phyloP scores from a whole-genome alignment of 257 asterid species.

The Leonotis leonurus region DNA sequence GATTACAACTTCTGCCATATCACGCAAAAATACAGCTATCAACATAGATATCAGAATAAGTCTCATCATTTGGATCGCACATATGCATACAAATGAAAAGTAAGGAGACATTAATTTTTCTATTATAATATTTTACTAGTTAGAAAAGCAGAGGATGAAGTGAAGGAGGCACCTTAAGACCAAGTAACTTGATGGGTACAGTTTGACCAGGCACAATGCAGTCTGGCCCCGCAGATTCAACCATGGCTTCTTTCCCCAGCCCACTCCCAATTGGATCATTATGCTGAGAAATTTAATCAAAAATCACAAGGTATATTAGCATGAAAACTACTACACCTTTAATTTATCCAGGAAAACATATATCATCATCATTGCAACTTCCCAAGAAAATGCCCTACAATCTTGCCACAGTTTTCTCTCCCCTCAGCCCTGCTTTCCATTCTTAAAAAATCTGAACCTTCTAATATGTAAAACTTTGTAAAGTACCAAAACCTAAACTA shows the following conservation, averaged over 20 bases:
- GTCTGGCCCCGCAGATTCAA: conserved; percentile 96
- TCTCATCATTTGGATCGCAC: neutral
- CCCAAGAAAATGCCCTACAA: neutral
- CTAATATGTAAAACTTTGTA: neutral
- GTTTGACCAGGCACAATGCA: conserved; percentile 89
- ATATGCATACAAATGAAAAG: neutral
- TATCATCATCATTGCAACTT: neutral
- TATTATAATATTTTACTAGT: neutral
- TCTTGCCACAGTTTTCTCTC: neutral
- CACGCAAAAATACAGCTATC: neutral
- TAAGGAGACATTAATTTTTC: neutral
- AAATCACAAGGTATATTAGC: neutral
- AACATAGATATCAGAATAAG: neutral
- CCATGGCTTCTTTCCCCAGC: conserved; percentile 66
- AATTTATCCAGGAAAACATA: neutral
- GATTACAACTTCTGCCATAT: neutral
- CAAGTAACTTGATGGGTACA: conserved; percentile 69
- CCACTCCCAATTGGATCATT: conserved; percentile 61
- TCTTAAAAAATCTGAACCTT: neutral
- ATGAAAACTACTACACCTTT: neutral
- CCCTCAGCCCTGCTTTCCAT: neutral
- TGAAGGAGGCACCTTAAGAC: conserved; percentile 59
- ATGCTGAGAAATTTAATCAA: conserved; percentile 22
- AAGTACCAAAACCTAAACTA: neutral
- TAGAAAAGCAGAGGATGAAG: neutral